These are phyloP conservation scores for Xylariaceae sp. DNA, from an alignment of 2,329 filamentous ascomycete species.

Conservation along the genomic window DNA sequence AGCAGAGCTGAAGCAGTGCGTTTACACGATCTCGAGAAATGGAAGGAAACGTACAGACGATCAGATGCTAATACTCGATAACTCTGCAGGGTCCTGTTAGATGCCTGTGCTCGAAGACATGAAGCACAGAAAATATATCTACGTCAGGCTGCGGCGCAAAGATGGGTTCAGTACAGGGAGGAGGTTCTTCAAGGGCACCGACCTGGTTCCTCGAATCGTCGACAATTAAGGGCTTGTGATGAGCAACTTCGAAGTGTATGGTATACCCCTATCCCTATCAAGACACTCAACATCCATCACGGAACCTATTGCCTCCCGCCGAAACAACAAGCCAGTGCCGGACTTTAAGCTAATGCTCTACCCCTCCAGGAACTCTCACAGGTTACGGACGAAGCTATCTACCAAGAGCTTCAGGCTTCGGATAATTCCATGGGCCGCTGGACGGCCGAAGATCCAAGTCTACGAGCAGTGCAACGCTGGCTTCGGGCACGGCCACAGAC, in stretches of 20 bases:
- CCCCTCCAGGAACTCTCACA: conserved; percentile 59
- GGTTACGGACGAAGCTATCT: conserved; percentile 66
- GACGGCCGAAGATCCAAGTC: conserved; percentile 67
- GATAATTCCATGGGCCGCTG: conserved; percentile 65
- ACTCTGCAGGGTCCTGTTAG: conserved; percentile 58
- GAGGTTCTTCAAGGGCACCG: conserved; percentile 59
- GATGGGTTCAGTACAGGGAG: conserved; percentile 64
- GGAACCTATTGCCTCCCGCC: no score
- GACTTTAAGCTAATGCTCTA: not conserved
- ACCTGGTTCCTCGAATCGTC: conserved; percentile 54
- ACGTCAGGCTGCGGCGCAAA: conserved; percentile 64
- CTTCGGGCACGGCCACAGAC: conserved; percentile 52
- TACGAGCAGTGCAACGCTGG: conserved; percentile 65
- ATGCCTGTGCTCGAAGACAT: conserved; percentile 67
- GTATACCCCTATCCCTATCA: conserved; percentile 11
- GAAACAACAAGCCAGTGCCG: no score
- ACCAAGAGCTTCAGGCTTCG: conserved; percentile 59
- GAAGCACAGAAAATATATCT: conserved; percentile 70
- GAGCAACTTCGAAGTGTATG: conserved; percentile 63
- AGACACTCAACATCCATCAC: not conserved
- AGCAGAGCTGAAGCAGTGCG: conserved; percentile 68
- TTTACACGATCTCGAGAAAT: conserved; percentile 26
- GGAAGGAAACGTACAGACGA: not conserved
- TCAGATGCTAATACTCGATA: conserved; percentile 22
- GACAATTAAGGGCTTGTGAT: conserved; percentile 61